Evolutionary conservation across 768 basidiomycete species (phyloP).

Genomic region (Boletus vermiculosoides): DNA sequence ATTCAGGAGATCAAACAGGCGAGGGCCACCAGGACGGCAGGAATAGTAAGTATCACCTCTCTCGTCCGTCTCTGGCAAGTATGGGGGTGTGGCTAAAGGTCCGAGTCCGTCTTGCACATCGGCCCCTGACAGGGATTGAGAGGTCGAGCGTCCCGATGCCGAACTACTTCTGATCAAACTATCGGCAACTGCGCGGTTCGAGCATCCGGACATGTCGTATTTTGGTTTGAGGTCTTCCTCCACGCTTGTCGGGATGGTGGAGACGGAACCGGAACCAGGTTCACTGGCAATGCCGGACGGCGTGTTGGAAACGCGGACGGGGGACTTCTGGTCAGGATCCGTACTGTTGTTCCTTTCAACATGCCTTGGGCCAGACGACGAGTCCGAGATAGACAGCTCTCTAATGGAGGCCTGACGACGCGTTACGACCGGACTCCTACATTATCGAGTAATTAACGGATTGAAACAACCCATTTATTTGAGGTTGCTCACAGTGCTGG

Average conservation of each 20-base stretch:
- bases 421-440: conserved; percentile 2
- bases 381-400: conserved; percentile 4
- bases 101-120: conserved; percentile 44
- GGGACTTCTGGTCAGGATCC: conserved; percentile 4
- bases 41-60: conserved; percentile 54
- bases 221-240: conserved; percentile 29
- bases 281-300: conserved; percentile 12
- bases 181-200: background rate
- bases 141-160: conserved; percentile 10
- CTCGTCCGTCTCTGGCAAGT: conserved; percentile 46
- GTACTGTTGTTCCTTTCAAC: background rate
- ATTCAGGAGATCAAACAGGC: conserved; percentile 62
- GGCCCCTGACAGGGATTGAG: conserved; percentile 24
- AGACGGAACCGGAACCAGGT: background rate
- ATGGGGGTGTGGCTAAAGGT: conserved; percentile 51
- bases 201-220: conserved; percentile 2
- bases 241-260: conserved; percentile 3
- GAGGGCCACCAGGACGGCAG: conserved; percentile 64
- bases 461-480: background rate
- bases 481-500: conserved; percentile 14
- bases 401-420: conserved; percentile 4
- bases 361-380: background rate
- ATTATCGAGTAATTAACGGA: background rate
- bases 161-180: conserved; percentile 4
- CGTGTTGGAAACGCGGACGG: conserved; percentile 11